Evolutionary conservation across 2,329 filamentous ascomycete genomes (phyloP), one percentile per base, ranked within the genome.

Genomic region (Fusarium staphyleae): DNA sequence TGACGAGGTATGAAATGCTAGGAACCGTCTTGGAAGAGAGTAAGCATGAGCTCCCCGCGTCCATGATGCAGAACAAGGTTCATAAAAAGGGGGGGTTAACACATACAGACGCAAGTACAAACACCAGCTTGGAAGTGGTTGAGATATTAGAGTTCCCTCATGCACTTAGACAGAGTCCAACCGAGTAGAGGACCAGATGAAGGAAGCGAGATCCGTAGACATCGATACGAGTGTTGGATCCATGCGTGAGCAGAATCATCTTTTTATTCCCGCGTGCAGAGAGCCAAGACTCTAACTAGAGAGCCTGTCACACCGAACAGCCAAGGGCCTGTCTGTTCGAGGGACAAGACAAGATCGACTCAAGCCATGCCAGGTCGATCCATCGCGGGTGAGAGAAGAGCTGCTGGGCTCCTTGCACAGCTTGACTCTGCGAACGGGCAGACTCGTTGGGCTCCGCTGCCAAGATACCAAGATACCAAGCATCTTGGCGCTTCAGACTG

Each of bases 391-490:
- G n/a, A n/a, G 19, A 22, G 19, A 22, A 22, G 19, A 7, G 7
- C 7, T 22, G 19, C n/a, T n/a, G 19, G 19, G n/a, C n/a, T n/a
- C 19, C 19, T 22, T 22, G 19, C 19, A 4, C 19, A 22, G 19
- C n/a, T n/a, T n/a, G n/a, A n/a, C 33, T 34, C 22, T 43, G 37
- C 36, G 41, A 50, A 53, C 44, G 36, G 22, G 44, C 32, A 9
- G 30, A 29, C 30, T 15, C 15, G 32, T 37, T 24, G 13, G 37
- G 34, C 57, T 62, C 54, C 54, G 50, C 54, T 62, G 61, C 61
- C 61, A 63, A 63, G 61, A n/a, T 45, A 47, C 61, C 61, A 63
- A 63, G 61, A n/a, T 45, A 47, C 52, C 54, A 14, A 46, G 57
- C 43, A 44, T 51, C 61, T 63, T 64, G 61, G 61, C 61, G 47